Evolutionary conservation across 2,329 filamentous ascomycete species (phyloP).

Genomic region (Colletotrichum orbiculare): DNA sequence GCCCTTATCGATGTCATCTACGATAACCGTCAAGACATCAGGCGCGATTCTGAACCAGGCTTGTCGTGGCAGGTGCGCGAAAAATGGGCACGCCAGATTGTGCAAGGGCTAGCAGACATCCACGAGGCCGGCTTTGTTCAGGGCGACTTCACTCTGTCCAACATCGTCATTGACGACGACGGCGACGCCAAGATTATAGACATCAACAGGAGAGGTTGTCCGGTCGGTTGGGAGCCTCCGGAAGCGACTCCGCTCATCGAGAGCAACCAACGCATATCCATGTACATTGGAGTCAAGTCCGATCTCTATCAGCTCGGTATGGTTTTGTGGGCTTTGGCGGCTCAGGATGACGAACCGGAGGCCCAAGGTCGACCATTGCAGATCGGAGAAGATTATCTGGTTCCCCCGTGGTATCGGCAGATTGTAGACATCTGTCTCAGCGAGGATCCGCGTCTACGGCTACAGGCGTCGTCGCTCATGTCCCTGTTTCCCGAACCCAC

Average conservation of each 20-base stretch:
- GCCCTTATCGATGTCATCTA: constrained; percentile 92
- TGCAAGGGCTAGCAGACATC: constrained; percentile 88
- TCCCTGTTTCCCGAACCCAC: constrained; percentile 68
- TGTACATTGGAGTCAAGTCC: constrained; percentile 98
- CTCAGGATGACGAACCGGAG: constrained; percentile 91
- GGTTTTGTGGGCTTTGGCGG: constrained; percentile 93
- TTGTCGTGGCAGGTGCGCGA: constrained; percentile 79
- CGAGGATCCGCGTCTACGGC: constrained; percentile 76
- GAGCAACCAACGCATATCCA: constrained; percentile 88
- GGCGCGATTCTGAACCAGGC: constrained; percentile 54
- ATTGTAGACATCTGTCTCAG: constrained; percentile 83
- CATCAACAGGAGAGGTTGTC: constrained; percentile 96
- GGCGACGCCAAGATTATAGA: constrained; percentile 97
- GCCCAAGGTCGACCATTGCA: constrained; percentile 76
- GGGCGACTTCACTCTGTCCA: constrained; percentile 96
- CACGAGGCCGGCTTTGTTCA: constrained; percentile 97
- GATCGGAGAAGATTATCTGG: constrained; percentile 66
- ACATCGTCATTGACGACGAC: constrained; percentile 89
- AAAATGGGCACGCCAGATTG: constrained; percentile 91
- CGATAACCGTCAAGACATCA: constrained; percentile 70
- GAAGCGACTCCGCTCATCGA: constrained; percentile 88
- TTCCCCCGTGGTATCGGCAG: constrained; percentile 83
- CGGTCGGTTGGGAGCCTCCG: constrained; percentile 96
- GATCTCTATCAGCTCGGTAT: constrained; percentile 97
- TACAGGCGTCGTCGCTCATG: constrained; percentile 79